Evolutionary conservation across 2,329 filamentous ascomycete genomes (phyloP).

Genomic region (Colletotrichum plurivorum): DNA sequence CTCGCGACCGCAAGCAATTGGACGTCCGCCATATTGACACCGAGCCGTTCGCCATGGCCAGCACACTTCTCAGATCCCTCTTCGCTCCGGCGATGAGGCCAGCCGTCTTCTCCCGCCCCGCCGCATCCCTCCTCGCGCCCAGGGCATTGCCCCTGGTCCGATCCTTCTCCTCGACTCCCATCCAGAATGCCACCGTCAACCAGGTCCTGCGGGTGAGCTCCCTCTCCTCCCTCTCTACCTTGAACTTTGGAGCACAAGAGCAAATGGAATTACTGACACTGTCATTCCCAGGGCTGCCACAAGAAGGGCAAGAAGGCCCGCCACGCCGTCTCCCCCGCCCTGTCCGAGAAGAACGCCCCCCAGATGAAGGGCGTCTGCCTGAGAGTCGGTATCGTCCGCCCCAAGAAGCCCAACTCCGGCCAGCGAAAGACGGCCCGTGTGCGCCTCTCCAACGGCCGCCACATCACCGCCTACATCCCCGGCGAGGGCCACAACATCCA

Average conservation of each 20-base stretch:
- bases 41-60: constrained; percentile 46
- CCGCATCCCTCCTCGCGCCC: constrained; percentile 37
- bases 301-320: constrained; percentile 80
- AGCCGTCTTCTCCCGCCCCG: constrained; percentile 36
- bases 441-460: constrained; percentile 85
- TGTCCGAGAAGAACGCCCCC: constrained; percentile 77
- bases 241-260: not conserved
- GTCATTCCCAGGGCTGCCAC: constrained; percentile 75
- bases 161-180: constrained; percentile 71
- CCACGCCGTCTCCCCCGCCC: constrained; percentile 89
- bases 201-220: constrained; percentile 73
- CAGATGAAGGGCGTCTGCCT: constrained; percentile 96
- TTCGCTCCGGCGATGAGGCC: constrained; percentile 48
- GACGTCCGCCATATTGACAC: constrained; percentile 7
- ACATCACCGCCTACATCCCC: constrained; percentile 94
- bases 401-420: constrained; percentile 99
- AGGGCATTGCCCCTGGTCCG: constrained; percentile 47
- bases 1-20: constrained; percentile 26
- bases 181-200: constrained; percentile 76
- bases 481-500: constrained; percentile 99
- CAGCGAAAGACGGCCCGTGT: constrained; percentile 97
- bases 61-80: constrained; percentile 52
- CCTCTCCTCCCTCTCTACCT: constrained; percentile 10
- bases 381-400: constrained; percentile 92
- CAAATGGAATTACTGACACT: not conserved